A percentile compares a stretch with the other conserved stretches of the same genome.
Evolutionary conservation across 2,329 filamentous ascomycete genomes (phyloP).

Genomic region (Simplicillium sp.): DNA sequence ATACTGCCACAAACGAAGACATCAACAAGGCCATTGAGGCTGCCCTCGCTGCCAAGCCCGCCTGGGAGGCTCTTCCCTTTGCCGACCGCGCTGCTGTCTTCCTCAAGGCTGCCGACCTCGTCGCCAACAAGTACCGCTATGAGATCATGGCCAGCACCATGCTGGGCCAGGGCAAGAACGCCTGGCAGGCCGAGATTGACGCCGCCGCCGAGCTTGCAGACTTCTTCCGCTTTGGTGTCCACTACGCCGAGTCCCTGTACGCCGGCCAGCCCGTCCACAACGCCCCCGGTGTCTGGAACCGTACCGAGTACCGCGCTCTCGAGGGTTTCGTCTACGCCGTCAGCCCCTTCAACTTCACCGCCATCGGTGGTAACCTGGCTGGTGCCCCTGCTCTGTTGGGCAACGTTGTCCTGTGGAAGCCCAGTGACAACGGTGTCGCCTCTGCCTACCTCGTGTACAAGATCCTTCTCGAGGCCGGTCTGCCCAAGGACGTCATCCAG

Average conservation of each 20-base stretch:
- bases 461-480: conserved; percentile 82
- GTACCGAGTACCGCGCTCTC: conserved; percentile 78
- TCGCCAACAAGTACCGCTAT: conserved; percentile 88
- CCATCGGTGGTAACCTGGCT: conserved; percentile 81
- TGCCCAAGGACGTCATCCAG: conserved; percentile 84
- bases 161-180: conserved; percentile 95
- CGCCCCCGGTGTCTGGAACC: conserved; percentile 80
- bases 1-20: conserved; percentile 67
- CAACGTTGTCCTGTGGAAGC: conserved; percentile 96
- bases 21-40: conserved; percentile 73
- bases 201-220: conserved; percentile 85
- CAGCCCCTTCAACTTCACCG: conserved; percentile 95
- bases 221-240: conserved; percentile 89
- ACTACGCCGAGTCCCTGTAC: conserved; percentile 88
- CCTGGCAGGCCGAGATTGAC: conserved; percentile 99
- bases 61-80: conserved; percentile 83
- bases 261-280: conserved; percentile 79
- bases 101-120: conserved; percentile 88
- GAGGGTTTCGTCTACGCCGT: conserved; percentile 95
- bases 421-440: conserved; percentile 80
- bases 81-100: conserved; percentile 87
- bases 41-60: conserved; percentile 74
- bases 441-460: conserved; percentile 86
- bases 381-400: conserved; percentile 79
- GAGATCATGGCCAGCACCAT: conserved; percentile 95